A percentile compares a stretch with the other conserved stretches of the same genome.
Evolutionary conservation across 2,329 filamentous ascomycete species (phyloP).

Genomic region (Eutypa lata): DNA sequence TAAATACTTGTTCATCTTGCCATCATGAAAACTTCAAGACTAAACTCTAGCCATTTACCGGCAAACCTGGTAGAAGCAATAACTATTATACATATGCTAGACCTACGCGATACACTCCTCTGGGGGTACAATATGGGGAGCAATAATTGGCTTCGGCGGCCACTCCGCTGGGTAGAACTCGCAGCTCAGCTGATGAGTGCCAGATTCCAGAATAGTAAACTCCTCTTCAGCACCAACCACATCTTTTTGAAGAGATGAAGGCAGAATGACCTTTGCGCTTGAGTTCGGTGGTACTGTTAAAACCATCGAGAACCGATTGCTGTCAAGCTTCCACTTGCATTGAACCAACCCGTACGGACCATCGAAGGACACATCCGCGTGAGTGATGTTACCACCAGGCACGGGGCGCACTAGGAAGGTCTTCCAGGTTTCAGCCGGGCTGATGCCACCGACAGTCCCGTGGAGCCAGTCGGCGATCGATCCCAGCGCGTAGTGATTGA

Average conservation of each 20-base stretch:
- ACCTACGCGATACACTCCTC: not conserved
- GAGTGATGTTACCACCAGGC: conserved; percentile 1
- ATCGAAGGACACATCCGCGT: conserved; percentile 2
- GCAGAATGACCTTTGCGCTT: not conserved
- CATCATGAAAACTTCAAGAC: no score
- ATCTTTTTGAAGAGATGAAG: not conserved
- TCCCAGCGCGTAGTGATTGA: conserved; percentile 37
- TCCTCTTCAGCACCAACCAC: not conserved
- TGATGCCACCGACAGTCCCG: conserved; percentile 23
- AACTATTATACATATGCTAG: no score
- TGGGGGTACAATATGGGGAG: not conserved
- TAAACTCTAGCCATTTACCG: no score
- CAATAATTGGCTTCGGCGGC: conserved; percentile 2
- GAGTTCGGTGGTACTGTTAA: conserved; percentile 1
- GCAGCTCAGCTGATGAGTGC: not conserved
- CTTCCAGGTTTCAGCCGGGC: conserved; percentile 5
- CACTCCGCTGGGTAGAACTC: conserved; percentile 2
- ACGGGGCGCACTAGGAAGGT: conserved; percentile 16
- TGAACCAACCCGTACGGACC: conserved; percentile 1
- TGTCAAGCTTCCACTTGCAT: not conserved
- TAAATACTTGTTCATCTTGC: no score
- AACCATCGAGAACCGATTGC: not conserved
- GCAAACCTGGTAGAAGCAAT: no score
- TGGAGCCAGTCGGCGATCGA: conserved; percentile 35
- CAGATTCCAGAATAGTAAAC: not conserved